Conservation (phyloP, 1,139 yeast genomes). For the Protomyces lactucae-debilis region DNA sequence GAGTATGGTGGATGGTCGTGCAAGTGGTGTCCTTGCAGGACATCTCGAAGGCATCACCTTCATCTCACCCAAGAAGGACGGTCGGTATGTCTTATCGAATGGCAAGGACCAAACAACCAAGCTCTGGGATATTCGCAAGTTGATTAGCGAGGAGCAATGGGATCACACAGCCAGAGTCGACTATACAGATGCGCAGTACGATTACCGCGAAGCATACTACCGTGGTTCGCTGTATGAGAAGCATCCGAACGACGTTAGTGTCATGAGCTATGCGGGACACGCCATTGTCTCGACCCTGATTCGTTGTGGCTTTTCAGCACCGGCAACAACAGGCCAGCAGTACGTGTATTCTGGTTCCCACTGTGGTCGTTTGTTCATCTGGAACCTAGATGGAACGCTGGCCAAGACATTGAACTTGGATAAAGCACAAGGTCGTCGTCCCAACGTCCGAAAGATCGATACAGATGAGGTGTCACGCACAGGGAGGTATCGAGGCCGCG, state of each 20-base stretch:
- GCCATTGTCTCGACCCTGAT: constrained; percentile 37
- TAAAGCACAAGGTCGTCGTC: not conserved
- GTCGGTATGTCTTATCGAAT: constrained; percentile 37
- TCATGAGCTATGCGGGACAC: constrained; percentile 40
- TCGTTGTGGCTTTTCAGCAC: constrained; percentile 40
- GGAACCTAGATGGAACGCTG: constrained; percentile 39
- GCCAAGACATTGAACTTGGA: constrained; percentile 28
- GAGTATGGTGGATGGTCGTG: constrained; percentile 46
- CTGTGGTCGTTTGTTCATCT: constrained; percentile 37
- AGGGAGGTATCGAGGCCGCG: constrained; percentile 24
- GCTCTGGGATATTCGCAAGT: constrained; percentile 39
- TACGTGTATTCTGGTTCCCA: constrained; percentile 40
- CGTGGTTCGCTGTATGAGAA: constrained; percentile 33
- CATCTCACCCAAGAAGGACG: constrained; percentile 37
- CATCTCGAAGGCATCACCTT: constrained; percentile 55
- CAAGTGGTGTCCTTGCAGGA: constrained; percentile 61
- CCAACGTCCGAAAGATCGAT: not conserved
- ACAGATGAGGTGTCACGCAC: constrained; percentile 5
- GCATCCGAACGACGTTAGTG: constrained; percentile 37
- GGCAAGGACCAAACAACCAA: constrained; percentile 39
- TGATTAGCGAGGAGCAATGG: constrained; percentile 31
- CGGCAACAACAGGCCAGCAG: constrained; percentile 36
- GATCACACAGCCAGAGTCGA: constrained; percentile 21
- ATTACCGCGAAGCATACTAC: constrained; percentile 36
- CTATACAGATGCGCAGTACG: constrained; percentile 34